Percentiles rank a stretch among this genome's conserved stretches.
Conservation (phyloP, 495 filamentous ascomycete genomes). For the Xylaria scruposa region DNA sequence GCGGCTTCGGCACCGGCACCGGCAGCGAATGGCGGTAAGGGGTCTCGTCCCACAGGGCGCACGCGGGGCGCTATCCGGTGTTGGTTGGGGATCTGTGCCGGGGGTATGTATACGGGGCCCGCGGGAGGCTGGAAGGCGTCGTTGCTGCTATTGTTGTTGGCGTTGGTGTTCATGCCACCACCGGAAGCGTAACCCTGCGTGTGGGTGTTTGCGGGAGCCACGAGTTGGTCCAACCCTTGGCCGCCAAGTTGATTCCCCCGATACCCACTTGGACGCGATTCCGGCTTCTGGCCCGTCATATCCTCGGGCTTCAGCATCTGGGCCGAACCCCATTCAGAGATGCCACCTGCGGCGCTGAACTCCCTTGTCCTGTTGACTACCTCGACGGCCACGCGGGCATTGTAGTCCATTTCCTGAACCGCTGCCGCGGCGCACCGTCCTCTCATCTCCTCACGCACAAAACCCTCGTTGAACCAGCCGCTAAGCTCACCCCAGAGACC, state of each 20-base stretch:
- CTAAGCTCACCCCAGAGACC: slow-evolving; percentile 24
- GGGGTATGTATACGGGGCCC: not conserved
- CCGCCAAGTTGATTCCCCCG: not conserved
- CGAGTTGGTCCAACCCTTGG: not conserved
- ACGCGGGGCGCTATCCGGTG: not conserved
- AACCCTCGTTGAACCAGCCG: slow-evolving; percentile 33
- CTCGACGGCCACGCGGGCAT: slow-evolving; percentile 35
- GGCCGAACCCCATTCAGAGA: not conserved
- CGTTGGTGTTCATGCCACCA: not conserved
- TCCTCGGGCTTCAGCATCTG: not conserved
- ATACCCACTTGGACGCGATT: not conserved
- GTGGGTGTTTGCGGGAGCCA: not conserved
- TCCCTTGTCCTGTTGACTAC: slow-evolving; percentile 8
- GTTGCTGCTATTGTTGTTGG: not conserved
- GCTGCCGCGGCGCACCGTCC: slow-evolving; percentile 27
- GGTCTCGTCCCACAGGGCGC: not conserved
- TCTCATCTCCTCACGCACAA: slow-evolving; percentile 40
- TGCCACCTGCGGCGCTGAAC: not conserved
- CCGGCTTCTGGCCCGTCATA: not conserved
- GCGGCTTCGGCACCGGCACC: not conserved
- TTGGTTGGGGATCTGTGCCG: not conserved
- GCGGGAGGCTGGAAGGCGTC: not conserved
- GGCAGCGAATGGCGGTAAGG: not conserved
- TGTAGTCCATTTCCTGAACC: slow-evolving; percentile 33
- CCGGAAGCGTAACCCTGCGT: not conserved